These are phyloP conservation scores for Pseudozyma sp. DNA, from an alignment of 1,284 basidiomycete genomes.

Conservation along the genomic window DNA sequence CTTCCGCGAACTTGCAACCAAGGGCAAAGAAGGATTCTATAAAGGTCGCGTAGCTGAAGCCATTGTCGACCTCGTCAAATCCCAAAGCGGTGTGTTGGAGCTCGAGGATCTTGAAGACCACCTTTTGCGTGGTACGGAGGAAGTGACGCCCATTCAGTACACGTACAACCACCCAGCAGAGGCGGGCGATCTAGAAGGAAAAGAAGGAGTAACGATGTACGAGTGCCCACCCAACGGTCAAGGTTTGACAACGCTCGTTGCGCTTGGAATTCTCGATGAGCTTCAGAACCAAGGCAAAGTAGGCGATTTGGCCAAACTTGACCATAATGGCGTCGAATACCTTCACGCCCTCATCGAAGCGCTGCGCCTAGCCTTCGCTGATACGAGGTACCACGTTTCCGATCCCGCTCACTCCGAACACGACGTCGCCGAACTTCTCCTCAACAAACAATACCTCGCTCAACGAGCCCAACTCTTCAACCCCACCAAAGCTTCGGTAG, in stretches of 20 bases:
- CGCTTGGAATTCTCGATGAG: conserved; percentile 89
- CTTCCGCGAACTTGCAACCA: conserved; percentile 80
- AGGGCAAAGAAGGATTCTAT: conserved; percentile 92
- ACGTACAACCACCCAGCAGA: conserved; percentile 74
- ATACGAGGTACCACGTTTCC: conserved; percentile 86
- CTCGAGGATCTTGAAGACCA: conserved; percentile 87
- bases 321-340: conserved; percentile 89
- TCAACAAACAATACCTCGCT: conserved; percentile 79
- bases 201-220: conserved; percentile 72
- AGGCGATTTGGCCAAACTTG: conserved; percentile 79
- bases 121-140: conserved; percentile 72
- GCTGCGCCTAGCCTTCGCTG: conserved; percentile 80
- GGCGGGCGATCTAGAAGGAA: conserved; percentile 29
- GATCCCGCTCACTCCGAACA: conserved; percentile 81
- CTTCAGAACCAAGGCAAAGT: conserved; percentile 81
- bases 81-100: conserved; percentile 88
- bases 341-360: conserved; percentile 88
- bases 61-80: conserved; percentile 79
- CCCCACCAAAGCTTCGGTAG: conserved; percentile 75
- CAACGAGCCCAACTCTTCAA: conserved; percentile 84
- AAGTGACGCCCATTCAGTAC: conserved; percentile 90
- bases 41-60: conserved; percentile 87
- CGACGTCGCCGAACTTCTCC: conserved; percentile 73
- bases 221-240: conserved; percentile 95
- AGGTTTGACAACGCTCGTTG: conserved; percentile 91